A percentile compares a stretch with the other conserved stretches of the same genome.
These are phyloP conservation scores for Purpureocillium lavendulum DNA, from an alignment of 2,329 filamentous ascomycete species.

Conservation along the genomic window DNA sequence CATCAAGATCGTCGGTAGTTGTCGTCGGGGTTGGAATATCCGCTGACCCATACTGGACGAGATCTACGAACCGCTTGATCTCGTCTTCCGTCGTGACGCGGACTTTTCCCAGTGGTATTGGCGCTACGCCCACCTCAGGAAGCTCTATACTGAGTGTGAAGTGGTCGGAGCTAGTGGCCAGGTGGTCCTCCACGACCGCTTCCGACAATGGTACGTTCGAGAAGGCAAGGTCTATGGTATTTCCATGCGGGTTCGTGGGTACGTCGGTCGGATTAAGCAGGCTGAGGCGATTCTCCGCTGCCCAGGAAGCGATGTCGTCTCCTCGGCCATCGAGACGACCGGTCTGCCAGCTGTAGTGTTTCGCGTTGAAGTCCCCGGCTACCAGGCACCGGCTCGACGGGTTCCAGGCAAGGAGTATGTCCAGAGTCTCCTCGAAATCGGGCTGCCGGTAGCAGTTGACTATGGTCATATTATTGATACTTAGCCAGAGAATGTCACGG, in stretches of 20 bases:
- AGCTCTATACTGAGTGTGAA: slow-evolving; percentile 7
- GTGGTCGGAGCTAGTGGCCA: slow-evolving; percentile 9
- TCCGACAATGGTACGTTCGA: slow-evolving; percentile 7
- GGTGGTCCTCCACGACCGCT: slow-evolving; percentile 8
- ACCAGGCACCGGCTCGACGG: slow-evolving; percentile 6
- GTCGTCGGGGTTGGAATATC: slow-evolving; percentile 2
- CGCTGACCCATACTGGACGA: slow-evolving; percentile 5
- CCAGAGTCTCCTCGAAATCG: slow-evolving; percentile 4
- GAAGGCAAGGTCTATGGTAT: slow-evolving; percentile 10
- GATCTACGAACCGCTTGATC: slow-evolving; percentile 7
- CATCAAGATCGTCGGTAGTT: slow-evolving; percentile 5
- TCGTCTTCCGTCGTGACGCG: slow-evolving; percentile 7
- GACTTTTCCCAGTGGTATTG: slow-evolving; percentile 4
- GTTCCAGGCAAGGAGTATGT: slow-evolving; percentile 5
- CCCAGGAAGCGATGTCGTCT: slow-evolving; percentile 1
- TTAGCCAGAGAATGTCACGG: slow-evolving; percentile 9
- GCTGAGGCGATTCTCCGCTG: slow-evolving; percentile 4
- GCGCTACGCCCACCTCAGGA: slow-evolving; percentile 1
- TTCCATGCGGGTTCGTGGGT: slow-evolving; percentile 9
- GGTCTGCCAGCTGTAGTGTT: slow-evolving; percentile 8
- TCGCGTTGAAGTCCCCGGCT: slow-evolving; percentile 11
- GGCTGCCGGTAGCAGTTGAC: slow-evolving; percentile 10
- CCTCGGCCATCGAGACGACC: slow-evolving; percentile 1
- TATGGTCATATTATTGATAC: slow-evolving; percentile 6
- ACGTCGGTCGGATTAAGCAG: slow-evolving; percentile 8